Percentiles rank a stretch among this genome's conserved stretches.
These are phyloP conservation scores for Astrephomene gubernaculifera DNA, from an alignment of 139 green algal species.

Conservation along the genomic window DNA sequence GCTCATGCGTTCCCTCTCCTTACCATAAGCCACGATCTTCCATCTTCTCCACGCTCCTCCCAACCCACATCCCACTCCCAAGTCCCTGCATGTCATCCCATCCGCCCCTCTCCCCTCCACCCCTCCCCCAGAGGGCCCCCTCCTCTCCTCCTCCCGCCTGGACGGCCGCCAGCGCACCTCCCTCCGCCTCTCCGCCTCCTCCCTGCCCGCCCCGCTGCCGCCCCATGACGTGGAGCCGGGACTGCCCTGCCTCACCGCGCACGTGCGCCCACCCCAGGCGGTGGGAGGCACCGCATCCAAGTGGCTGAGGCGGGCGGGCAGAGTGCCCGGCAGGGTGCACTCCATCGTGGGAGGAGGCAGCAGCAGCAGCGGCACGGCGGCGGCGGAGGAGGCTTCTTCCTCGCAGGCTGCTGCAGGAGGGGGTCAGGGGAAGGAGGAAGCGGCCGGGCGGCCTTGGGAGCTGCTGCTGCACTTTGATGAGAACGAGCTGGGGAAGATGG, in stretches of 20 bases:
- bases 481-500: slow-evolving; percentile 16
- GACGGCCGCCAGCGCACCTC: slow-evolving; percentile 29
- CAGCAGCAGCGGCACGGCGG: background rate
- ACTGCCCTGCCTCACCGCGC: slow-evolving; percentile 13
- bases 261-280: slow-evolving; percentile 21
- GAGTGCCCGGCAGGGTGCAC: slow-evolving; percentile 32
- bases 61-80: background rate
- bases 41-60: background rate
- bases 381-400: background rate
- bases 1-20: background rate
- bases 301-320: slow-evolving; percentile 35
- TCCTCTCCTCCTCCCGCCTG: background rate
- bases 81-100: background rate
- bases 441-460: background rate
- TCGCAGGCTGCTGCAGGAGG: background rate
- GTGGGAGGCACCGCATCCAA: slow-evolving; percentile 16
- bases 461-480: slow-evolving; percentile 35
- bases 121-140: background rate
- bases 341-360: background rate
- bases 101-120: background rate
- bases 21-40: background rate
- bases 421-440: background rate
- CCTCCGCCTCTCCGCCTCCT: background rate
- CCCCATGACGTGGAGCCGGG: slow-evolving; percentile 25
- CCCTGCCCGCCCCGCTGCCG: slow-evolving; percentile 13